phyloP scores from a whole-genome alignment of 345 rosid species.

The Eucalyptus cloeziana region DNA sequence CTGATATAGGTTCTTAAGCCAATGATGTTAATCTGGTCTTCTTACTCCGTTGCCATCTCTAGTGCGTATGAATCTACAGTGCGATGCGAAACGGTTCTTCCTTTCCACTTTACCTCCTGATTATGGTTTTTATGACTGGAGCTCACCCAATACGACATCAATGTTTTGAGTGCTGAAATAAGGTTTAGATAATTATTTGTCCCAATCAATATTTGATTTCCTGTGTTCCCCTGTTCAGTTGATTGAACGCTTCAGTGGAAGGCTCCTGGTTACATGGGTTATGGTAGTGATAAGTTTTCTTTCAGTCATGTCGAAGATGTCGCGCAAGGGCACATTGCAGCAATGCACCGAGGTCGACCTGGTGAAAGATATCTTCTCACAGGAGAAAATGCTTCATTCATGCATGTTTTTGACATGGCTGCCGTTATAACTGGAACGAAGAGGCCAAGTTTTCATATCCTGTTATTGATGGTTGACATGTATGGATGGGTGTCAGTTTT shows the following conservation, averaged over 20 bases:
- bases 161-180: background rate
- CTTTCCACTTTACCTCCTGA: background rate
- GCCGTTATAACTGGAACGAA: conserved; percentile 54
- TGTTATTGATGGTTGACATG: conserved; percentile 42
- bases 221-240: conserved; percentile 24
- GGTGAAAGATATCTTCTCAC: conserved; percentile 85
- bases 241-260: conserved; percentile 70
- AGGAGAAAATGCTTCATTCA: conserved; percentile 79
- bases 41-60: background rate
- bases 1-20: background rate
- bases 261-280: conserved; percentile 77
- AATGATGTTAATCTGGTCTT: background rate
- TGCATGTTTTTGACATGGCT: conserved; percentile 58
- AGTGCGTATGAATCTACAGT: background rate
- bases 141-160: background rate
- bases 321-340: conserved; percentile 70
- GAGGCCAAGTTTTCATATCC: conserved; percentile 53
- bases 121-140: background rate
- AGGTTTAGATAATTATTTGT: background rate
- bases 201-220: background rate
- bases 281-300: conserved; percentile 59
- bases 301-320: conserved; percentile 84
- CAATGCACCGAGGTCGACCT: conserved; percentile 48
- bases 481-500: conserved; percentile 71
- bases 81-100: background rate